A percentile compares a stretch with the other conserved stretches of the same genome.
Evolutionary conservation across 768 basidiomycete species (phyloP).

Genomic region (Infundibulicybe gibba): DNA sequence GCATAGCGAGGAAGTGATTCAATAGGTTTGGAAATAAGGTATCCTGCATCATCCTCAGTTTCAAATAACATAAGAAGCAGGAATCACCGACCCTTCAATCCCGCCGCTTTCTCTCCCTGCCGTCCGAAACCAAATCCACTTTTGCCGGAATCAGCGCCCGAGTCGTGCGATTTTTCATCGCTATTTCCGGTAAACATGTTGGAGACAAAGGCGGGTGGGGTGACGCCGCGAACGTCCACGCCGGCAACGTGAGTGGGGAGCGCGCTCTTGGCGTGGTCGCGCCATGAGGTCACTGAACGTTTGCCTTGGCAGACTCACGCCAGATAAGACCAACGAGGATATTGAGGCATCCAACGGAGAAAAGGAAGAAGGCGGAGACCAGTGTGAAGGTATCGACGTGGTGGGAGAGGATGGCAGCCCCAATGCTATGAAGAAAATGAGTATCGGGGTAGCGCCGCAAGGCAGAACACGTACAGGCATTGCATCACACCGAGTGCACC

Average conservation of each 20-base stretch:
- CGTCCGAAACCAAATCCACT: conserved; percentile 75
- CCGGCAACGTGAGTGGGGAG: conserved; percentile 46
- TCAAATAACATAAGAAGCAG: neutral
- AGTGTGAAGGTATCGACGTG: conserved; percentile 86
- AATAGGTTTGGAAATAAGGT: conserved; percentile 56
- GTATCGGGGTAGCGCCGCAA: neutral
- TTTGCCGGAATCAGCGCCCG: conserved; percentile 21
- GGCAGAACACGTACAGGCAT: conserved; percentile 55
- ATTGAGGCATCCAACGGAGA: conserved; percentile 88
- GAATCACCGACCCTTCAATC: conserved; percentile 43
- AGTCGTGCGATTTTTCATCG: conserved; percentile 9
- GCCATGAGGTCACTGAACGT: conserved; percentile 65
- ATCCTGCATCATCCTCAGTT: conserved; percentile 28
- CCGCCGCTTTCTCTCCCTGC: conserved; percentile 73
- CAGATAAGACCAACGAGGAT: conserved; percentile 74
- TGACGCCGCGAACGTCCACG: conserved; percentile 29
- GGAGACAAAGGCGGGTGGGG: conserved; percentile 33
- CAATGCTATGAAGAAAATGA: conserved; percentile 39
- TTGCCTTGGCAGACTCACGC: conserved; percentile 59
- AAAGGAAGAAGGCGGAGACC: conserved; percentile 89
- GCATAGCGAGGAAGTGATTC: conserved; percentile 62
- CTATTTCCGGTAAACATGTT: conserved; percentile 24
- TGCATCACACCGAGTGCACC: conserved; percentile 88
- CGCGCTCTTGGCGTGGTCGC: conserved; percentile 46
- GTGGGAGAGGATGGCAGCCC: conserved; percentile 70